phyloP scores from a whole-genome alignment of 2,329 filamentous ascomycete species.

The Pyrenochaeta sp. region DNA sequence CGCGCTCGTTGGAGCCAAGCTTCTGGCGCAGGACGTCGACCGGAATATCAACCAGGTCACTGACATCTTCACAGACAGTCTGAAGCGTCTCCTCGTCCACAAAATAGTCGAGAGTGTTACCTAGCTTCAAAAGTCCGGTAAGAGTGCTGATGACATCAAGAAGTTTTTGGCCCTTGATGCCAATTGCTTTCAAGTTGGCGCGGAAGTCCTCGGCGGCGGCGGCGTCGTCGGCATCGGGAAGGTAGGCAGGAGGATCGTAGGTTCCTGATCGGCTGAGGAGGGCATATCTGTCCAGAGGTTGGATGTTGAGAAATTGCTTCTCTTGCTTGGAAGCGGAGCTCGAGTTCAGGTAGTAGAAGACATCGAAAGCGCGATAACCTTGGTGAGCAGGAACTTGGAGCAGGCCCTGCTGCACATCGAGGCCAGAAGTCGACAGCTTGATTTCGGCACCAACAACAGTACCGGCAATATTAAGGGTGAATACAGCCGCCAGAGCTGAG shows the following conservation, averaged over 20 bases:
- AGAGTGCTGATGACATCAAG: slow-evolving; percentile 85
- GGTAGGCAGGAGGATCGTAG: slow-evolving; percentile 83
- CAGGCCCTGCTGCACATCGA: slow-evolving; percentile 82
- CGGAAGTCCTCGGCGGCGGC: slow-evolving; percentile 95
- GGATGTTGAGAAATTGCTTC: slow-evolving; percentile 84
- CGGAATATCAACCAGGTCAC: slow-evolving; percentile 83
- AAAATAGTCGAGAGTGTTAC: slow-evolving; percentile 85
- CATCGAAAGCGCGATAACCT: slow-evolving; percentile 93
- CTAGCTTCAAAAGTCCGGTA: slow-evolving; percentile 87
- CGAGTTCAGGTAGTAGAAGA: slow-evolving; percentile 95
- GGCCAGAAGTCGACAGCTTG: slow-evolving; percentile 83
- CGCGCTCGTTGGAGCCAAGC: slow-evolving; percentile 83
- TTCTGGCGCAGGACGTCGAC: slow-evolving; percentile 80
- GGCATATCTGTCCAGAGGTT: slow-evolving; percentile 76
- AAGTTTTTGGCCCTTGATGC: slow-evolving; percentile 86
- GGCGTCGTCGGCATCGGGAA: slow-evolving; percentile 90
- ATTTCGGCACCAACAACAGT: slow-evolving; percentile 78
- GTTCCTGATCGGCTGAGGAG: slow-evolving; percentile 84
- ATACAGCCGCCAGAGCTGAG: slow-evolving; percentile 78
- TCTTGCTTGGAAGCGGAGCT: slow-evolving; percentile 90
- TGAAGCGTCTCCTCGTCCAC: slow-evolving; percentile 86
- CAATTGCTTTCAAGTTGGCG: slow-evolving; percentile 84
- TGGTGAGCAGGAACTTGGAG: slow-evolving; percentile 79
- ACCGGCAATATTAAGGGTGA: slow-evolving; percentile 82
- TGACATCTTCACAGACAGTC: slow-evolving; percentile 87